Evolutionary conservation across 2,329 filamentous ascomycete genomes (phyloP), one percentile per base, ranked within the genome.

Genomic region (Aureobasidium vineae): DNA sequence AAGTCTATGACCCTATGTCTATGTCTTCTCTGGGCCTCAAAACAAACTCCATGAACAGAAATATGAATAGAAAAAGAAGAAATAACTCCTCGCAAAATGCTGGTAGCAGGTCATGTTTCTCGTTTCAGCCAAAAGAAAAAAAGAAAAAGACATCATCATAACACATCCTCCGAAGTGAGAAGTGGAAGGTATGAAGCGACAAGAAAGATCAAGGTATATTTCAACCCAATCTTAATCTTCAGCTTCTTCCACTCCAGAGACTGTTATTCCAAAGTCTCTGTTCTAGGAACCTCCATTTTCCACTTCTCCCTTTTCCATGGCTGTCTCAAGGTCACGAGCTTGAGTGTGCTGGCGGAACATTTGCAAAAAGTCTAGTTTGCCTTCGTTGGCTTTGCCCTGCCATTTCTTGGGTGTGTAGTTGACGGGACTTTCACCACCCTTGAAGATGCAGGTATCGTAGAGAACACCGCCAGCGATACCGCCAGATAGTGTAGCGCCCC

Each of bases 361-460:
- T 38, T 71, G 68, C 50, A 73, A 67, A 8, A 66, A 41, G 19
- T 40, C 69, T 19, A 67, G 56, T 63, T 70, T 68, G 36, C 69
- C 61, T 63, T 71, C 70, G 54, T 71, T 66, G 4, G 66, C 65
- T 21, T 73, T 68, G 33, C 67, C 66, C 65, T 69, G 70, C 71
- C 73, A 73, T 11, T 70, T 65, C 28, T 67, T 65, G 4, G 79
- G 68, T 10, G 69, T 79, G 70, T 84, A 84, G 69, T 84, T 84
- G n/a, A 84, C 77, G 0, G 81, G 82, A 63, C 77, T 80, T 70
- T 84, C 82, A 1, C 80, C 81, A 31, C 73, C 73, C 7, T 80
- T 80, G 71, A 84, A 84, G 59, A 84, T 80, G 52, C 79, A 77
- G n/a, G 77, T 75, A 72, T 83, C 82, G 70, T 84, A 84, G 38